A percentile compares a stretch with the other conserved stretches of the same genome.
Conservation (phyloP, 1,139 yeast genomes). For the Waltiozyma sp. region DNA sequence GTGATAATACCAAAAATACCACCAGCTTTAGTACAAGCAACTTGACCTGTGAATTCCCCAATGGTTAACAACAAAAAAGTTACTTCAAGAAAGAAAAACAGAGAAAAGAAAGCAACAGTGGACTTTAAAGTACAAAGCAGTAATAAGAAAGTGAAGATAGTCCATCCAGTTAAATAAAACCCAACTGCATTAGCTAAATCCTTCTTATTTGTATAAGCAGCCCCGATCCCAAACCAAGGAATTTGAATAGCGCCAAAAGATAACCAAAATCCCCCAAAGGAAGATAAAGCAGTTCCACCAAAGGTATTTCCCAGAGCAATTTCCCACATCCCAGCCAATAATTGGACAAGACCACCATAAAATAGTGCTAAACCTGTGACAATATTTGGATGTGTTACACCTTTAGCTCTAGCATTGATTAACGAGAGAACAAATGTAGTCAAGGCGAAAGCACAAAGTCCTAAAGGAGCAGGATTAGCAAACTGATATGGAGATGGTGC, state of each 20-base stretch:
- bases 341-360: conserved; percentile 77
- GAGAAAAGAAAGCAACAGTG: conserved; percentile 51
- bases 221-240: conserved; percentile 51
- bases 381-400: conserved; percentile 34
- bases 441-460: conserved; percentile 55
- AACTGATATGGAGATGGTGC: conserved; percentile 29
- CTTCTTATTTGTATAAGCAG: conserved; percentile 32
- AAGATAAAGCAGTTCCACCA: conserved; percentile 61
- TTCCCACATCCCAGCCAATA: conserved; percentile 54
- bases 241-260: conserved; percentile 50
- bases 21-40: conserved; percentile 40
- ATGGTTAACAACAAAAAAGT: conserved; percentile 59
- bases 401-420: conserved; percentile 39
- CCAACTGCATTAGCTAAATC: conserved; percentile 41
- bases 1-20: conserved; percentile 60
- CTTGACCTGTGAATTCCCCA: conserved; percentile 37
- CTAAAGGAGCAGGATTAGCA: conserved; percentile 65
- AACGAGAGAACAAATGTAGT: conserved; percentile 57
- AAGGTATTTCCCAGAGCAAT: conserved; percentile 58
- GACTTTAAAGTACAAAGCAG: conserved; percentile 54
- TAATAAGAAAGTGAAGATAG: conserved; percentile 53
- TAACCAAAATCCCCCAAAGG: conserved; percentile 71
- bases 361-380: conserved; percentile 74
- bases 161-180: conserved; percentile 54
- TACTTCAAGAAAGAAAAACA: conserved; percentile 48